Evolutionary conservation across 2,329 filamentous ascomycete genomes (phyloP).

Genomic region (Alternaria burnsii): DNA sequence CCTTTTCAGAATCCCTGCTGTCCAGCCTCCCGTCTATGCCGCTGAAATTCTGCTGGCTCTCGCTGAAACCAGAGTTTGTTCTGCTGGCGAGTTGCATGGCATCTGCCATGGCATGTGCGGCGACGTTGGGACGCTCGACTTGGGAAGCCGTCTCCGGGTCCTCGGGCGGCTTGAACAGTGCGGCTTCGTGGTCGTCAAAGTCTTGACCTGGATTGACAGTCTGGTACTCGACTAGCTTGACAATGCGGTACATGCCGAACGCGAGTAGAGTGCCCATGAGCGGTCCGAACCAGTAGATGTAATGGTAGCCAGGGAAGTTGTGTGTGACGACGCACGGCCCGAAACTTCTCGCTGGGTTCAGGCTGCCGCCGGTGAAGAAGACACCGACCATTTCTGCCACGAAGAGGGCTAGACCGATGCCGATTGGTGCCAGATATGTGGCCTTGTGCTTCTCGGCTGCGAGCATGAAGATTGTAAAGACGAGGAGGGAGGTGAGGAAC

Average conservation of each 20-base stretch:
- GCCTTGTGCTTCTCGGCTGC: conserved; percentile 77
- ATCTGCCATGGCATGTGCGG: conserved; percentile 30
- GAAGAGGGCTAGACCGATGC: conserved; percentile 76
- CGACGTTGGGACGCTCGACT: conserved; percentile 44
- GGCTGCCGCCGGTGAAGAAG: conserved; percentile 54
- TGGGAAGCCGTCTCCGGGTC: conserved; percentile 35
- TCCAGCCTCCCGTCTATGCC: conserved; percentile 19
- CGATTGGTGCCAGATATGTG: conserved; percentile 75
- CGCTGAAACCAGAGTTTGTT: not conserved
- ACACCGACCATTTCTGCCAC: conserved; percentile 63
- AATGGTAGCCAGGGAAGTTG: conserved; percentile 52
- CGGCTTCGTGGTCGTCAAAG: conserved; percentile 50
- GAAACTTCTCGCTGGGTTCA: conserved; percentile 55
- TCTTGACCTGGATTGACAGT: conserved; percentile 54
- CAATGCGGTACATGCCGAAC: conserved; percentile 51
- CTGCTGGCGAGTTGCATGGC: conserved; percentile 18
- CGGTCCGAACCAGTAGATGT: conserved; percentile 55
- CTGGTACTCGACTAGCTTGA: conserved; percentile 53
- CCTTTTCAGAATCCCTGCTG: not conserved
- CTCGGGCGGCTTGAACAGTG: conserved; percentile 40
- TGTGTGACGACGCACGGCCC: conserved; percentile 52
- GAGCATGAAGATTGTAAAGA: conserved; percentile 64
- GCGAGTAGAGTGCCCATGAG: conserved; percentile 50
- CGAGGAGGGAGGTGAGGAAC: conserved; percentile 51
- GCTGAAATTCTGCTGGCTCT: not conserved